Evolutionary conservation across 2,329 filamentous ascomycete genomes (phyloP).

Genomic region (Stachybotrys chartarum): DNA sequence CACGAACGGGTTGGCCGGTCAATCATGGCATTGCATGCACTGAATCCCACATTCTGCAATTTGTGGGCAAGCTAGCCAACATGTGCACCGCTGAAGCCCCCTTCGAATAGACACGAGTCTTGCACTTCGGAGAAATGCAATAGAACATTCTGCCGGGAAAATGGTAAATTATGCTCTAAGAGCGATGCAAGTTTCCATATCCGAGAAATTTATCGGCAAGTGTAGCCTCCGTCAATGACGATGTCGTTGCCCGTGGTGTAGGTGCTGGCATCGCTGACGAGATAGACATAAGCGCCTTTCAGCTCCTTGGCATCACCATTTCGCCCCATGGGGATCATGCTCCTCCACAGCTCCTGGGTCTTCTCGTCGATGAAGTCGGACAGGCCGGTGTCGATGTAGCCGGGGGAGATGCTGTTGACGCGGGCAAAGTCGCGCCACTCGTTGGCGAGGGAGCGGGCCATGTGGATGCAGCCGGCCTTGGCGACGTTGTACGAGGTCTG

Average conservation of each 20-base stretch:
- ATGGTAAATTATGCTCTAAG: not conserved
- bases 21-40: too few species aligned
- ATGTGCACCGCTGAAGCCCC: too few species aligned
- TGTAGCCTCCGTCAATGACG: constrained; percentile 66
- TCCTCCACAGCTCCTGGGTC: constrained; percentile 65
- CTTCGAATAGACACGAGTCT: too few species aligned
- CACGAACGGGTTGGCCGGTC: too few species aligned
- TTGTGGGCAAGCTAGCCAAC: too few species aligned
- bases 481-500: constrained; percentile 62
- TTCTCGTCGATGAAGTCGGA: constrained; percentile 58
- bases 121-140: too few species aligned
- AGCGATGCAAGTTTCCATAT: too few species aligned
- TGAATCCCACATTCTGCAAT: too few species aligned
- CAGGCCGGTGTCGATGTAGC: constrained; percentile 63
- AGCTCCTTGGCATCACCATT: constrained; percentile 63
- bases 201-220: constrained; percentile 27
- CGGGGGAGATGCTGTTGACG: constrained; percentile 59
- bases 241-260: constrained; percentile 70
- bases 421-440: constrained; percentile 65
- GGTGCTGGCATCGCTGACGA: constrained; percentile 66
- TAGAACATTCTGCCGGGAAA: too few species aligned
- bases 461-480: constrained; percentile 47
- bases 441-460: constrained; percentile 44
- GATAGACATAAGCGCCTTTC: constrained; percentile 72
- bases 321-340: constrained; percentile 67